Evolutionary conservation across 768 basidiomycete genomes (phyloP).

Genomic region (Boletus huronensis): DNA sequence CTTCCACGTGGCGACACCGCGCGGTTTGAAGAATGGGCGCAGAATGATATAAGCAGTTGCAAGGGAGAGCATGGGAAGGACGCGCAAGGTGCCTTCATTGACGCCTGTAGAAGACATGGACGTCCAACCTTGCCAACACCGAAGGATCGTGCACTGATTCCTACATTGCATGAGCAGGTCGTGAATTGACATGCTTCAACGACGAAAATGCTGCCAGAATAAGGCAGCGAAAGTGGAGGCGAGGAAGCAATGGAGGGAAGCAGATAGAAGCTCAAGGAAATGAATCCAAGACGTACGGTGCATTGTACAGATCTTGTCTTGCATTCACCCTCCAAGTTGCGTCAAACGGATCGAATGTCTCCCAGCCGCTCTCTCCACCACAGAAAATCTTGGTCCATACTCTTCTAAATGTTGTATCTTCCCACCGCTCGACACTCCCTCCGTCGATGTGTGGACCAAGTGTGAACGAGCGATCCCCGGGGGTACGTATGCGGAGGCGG

Average conservation of each 20-base stretch:
- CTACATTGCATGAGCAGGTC: conserved; percentile 25
- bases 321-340: conserved; percentile 45
- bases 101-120: conserved; percentile 52
- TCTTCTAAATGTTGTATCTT: conserved; percentile 41
- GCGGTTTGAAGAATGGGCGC: conserved; percentile 61
- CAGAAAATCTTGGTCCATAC: conserved; percentile 45
- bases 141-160: conserved; percentile 51
- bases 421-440: conserved; percentile 55
- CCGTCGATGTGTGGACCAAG: conserved; percentile 61
- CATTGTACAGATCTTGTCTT: conserved; percentile 59
- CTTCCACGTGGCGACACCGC: conserved; percentile 2
- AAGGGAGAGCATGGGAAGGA: conserved; percentile 55
- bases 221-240: conserved; percentile 2
- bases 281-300: conserved; percentile 37
- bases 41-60: conserved; percentile 60
- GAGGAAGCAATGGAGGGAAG: not conserved
- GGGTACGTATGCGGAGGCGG: conserved; percentile 66
- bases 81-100: conserved; percentile 58
- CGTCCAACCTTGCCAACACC: conserved; percentile 60
- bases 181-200: not conserved
- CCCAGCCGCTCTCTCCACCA: conserved; percentile 41
- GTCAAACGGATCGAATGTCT: conserved; percentile 49
- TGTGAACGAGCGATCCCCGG: conserved; percentile 65
- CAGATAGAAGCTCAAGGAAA: not conserved
- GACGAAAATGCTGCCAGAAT: not conserved